A percentile compares a stretch with the other conserved stretches of the same genome.
Conservation (phyloP, 2,329 filamentous ascomycete genomes). For the Trichoderma lentiforme region DNA sequence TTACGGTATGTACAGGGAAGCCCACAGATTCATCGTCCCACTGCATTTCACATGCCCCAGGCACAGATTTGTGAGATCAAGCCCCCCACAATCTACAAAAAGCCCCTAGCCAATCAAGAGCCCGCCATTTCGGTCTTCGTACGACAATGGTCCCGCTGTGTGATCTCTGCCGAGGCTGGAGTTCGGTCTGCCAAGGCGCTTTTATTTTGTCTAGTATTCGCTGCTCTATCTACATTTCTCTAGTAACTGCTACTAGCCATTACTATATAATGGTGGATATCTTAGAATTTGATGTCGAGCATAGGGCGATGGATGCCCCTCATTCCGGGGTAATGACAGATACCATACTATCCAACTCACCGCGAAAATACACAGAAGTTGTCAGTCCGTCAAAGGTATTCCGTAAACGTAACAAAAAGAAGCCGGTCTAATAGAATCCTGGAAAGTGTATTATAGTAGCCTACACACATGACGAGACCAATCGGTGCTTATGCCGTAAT, state of each 20-base stretch:
- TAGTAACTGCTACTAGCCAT: not conserved
- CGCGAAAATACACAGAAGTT: not conserved
- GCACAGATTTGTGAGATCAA: not conserved
- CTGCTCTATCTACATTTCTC: not conserved
- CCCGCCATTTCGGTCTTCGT: not conserved
- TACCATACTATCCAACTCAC: not conserved
- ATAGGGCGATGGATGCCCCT: not conserved
- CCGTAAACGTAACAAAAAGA: not conserved
- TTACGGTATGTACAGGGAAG: not conserved
- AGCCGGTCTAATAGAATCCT: not conserved
- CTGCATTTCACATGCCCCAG: not conserved
- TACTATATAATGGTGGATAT: not conserved
- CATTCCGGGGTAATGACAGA: not conserved
- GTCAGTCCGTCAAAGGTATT: not conserved
- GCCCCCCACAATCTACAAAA: not conserved
- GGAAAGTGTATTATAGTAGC: not conserved
- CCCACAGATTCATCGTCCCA: not conserved
- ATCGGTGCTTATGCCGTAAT: not conserved
- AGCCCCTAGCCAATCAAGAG: not conserved
- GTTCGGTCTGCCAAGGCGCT: not conserved
- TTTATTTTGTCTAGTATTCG: not conserved
- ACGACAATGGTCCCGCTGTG: not conserved
- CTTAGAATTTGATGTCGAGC: not conserved
- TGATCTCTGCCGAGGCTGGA: slow-evolving; percentile 3
- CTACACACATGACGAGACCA: not conserved